Evolutionary conservation across 345 rosid species (phyloP).

Genomic region (Corymbia maculata): DNA sequence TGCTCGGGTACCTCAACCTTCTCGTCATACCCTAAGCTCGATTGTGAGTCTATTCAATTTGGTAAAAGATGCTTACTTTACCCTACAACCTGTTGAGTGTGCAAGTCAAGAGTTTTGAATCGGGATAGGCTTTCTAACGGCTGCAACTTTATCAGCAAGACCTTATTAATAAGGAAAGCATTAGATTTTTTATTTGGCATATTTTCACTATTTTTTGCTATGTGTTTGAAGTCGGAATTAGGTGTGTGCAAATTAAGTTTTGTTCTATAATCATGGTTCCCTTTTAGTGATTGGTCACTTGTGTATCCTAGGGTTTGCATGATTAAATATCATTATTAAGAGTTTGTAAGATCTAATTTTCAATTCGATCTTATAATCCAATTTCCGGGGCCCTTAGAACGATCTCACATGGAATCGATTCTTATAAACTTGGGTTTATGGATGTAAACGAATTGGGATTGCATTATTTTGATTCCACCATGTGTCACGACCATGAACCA

Average conservation of each 20-base stretch:
- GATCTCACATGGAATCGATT: not conserved
- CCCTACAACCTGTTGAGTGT: no score
- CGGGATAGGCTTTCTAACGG: no score
- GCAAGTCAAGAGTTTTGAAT: no score
- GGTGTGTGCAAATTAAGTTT: not conserved
- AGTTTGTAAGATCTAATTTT: not conserved
- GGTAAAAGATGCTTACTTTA: no score
- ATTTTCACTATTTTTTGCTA: rapidly evolving
- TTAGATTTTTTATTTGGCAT: no score
- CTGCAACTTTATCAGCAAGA: no score
- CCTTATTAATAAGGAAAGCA: no score
- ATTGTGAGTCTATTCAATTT: no score
- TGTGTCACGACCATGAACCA: not conserved
- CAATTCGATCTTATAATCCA: not conserved
- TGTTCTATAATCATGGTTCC: not conserved
- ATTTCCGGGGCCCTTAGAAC: not conserved
- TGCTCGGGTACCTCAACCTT: no score
- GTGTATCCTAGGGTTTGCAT: not conserved
- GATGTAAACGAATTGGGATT: not conserved
- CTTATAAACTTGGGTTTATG: not conserved
- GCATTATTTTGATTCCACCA: not conserved
- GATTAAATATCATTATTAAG: not conserved
- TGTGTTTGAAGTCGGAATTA: not conserved
- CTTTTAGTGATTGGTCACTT: not conserved
- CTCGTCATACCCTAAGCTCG: no score